Evolutionary conservation across 495 filamentous ascomycete genomes (phyloP), one percentile per base, ranked within the genome.

Genomic region (Penicillium cinerascens): DNA sequence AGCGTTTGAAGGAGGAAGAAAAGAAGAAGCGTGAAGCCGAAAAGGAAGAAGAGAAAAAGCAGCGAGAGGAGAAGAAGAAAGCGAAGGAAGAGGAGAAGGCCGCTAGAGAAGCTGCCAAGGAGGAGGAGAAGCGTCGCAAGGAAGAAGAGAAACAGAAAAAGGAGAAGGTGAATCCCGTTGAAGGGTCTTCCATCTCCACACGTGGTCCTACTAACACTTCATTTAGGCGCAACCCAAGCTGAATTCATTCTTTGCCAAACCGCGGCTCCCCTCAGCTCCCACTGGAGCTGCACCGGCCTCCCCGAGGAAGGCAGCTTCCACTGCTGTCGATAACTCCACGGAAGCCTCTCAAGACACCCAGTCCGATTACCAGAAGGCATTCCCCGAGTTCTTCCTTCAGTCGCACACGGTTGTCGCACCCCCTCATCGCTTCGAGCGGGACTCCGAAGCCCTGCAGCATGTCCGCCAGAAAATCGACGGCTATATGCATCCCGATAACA

Each of bases 351-450:
- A 54, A n/a, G 48, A 61, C 33, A 58, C 52, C 43, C 56, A 72
- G 29, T 79, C 83, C 0, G 79, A 85, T 38, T 97, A 95, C 59
- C 73, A 88, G 15, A 81, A 80, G 55, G 69, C 64, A 26, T 97
- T 97, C 60, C 82, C 87, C 13, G 80, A 87, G 0, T 96, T 95
- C 68, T 91, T 86, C 51, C 55, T 91, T 9, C 82, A 91, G 47
- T 74, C 79, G 13, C 74, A 87, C 58, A 86, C 87, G 2, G 78
- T 54, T 9, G 49, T 92, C 38, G 88, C 89, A 2, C 73, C 75
- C 0, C 52, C 57, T 0, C 75, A 77, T 68, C 59, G 78, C 42
- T 74, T 80, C 65, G 60, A 78, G 67, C 66, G 78, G 49, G 85
- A 89, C 49, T 63, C 80, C 1, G 69, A 83, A 52, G 79, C 79